Evolutionary conservation across 164 flowering plant species (phyloP).

Genomic region (Stephania japonica): DNA sequence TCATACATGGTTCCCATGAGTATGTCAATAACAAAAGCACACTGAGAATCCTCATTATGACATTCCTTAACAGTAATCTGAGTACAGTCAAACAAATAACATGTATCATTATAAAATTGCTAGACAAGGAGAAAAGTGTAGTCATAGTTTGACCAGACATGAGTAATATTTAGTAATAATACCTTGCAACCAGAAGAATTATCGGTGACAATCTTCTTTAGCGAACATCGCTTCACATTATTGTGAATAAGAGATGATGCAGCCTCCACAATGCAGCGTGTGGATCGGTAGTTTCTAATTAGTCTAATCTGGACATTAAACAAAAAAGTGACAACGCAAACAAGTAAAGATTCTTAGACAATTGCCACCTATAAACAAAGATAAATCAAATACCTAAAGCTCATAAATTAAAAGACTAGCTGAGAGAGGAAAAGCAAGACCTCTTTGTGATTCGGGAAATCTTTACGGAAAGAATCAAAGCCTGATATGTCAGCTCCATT

Average conservation of each 20-base stretch:
- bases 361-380: not conserved
- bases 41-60: conserved; percentile 77
- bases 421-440: conserved; percentile 26
- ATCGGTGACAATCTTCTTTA: conserved; percentile 60
- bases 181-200: conserved; percentile 83
- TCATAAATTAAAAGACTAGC: not conserved
- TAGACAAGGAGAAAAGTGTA: not conserved
- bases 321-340: conserved; percentile 3
- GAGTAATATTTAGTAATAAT: conserved; percentile 3
- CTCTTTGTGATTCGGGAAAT: conserved; percentile 82
- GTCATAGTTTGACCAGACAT: not conserved
- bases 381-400: not conserved
- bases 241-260: conserved; percentile 78
- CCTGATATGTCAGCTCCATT: conserved; percentile 90
- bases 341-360: not conserved
- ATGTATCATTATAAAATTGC: conserved; percentile 3
- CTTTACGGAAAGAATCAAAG: conserved; percentile 82
- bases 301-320: conserved; percentile 56
- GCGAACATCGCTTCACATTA: conserved; percentile 57
- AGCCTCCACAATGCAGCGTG: conserved; percentile 87
- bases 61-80: conserved; percentile 83
- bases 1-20: conserved; percentile 52
- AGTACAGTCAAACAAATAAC: conserved; percentile 8
- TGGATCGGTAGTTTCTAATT: conserved; percentile 81
- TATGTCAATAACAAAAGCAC: conserved; percentile 87